Conservation (phyloP, 768 basidiomycete species). For the Hygrophoropsis aurantiaca region DNA sequence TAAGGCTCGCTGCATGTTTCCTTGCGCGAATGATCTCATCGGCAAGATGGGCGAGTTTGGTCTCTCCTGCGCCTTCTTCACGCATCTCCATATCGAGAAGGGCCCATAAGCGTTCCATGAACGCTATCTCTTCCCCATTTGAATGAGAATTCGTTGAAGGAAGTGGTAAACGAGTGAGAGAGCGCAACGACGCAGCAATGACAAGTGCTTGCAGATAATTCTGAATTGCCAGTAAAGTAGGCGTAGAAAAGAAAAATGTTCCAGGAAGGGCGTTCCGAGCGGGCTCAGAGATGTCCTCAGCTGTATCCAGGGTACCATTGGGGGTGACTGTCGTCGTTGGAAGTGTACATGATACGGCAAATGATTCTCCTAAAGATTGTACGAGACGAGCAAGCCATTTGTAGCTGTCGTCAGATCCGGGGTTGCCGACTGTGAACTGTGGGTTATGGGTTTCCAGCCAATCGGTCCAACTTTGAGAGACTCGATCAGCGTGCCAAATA, state of each 20-base stretch:
- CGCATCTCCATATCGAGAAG: constrained; percentile 60
- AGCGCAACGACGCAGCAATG: constrained; percentile 59
- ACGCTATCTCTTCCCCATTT: constrained; percentile 28
- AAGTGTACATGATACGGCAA: constrained; percentile 34
- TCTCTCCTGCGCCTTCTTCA: constrained; percentile 33
- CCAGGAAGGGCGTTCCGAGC: constrained; percentile 57
- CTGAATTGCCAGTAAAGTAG: constrained; percentile 56
- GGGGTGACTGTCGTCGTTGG: constrained; percentile 22
- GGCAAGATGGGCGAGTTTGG: constrained; percentile 66
- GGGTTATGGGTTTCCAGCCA: constrained; percentile 19
- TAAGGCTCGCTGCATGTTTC: constrained; percentile 20
- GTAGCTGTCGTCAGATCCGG: constrained; percentile 15
- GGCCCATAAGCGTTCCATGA: constrained; percentile 64
- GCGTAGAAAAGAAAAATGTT: constrained; percentile 59
- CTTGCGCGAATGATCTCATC: constrained; percentile 70
- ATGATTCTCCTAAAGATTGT: constrained; percentile 43
- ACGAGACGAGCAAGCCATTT: constrained; percentile 52
- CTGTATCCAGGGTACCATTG: constrained; percentile 2
- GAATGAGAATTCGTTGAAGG: constrained; percentile 9
- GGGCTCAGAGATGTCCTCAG: not conserved
- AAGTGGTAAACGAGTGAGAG: constrained; percentile 48
- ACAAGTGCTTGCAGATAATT: constrained; percentile 72
- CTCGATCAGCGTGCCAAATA: constrained; percentile 42
- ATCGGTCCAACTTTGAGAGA: constrained; percentile 18
- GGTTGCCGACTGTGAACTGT: constrained; percentile 7